Evolutionary conservation across 2,329 filamentous ascomycete species (phyloP).

Genomic region (Diaporthe vexans): DNA sequence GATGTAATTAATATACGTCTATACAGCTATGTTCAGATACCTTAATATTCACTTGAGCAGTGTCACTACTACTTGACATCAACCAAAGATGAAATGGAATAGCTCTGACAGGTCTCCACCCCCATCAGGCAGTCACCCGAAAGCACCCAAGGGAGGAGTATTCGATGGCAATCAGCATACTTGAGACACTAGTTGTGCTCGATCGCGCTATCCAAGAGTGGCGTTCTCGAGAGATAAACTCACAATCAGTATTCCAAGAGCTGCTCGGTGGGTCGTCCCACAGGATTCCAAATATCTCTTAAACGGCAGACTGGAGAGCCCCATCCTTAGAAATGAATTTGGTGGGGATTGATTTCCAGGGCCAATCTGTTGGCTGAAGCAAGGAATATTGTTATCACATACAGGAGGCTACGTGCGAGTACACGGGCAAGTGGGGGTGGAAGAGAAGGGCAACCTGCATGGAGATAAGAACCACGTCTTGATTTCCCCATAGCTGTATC

Average conservation of each 20-base stretch:
- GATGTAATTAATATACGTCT: background rate
- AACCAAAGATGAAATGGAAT: background rate
- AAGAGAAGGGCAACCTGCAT: background rate
- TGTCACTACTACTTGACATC: background rate
- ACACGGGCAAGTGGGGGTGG: slow-evolving; percentile 24
- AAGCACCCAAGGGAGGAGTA: background rate
- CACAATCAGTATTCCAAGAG: background rate
- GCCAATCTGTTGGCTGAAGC: background rate
- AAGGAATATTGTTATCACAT: background rate
- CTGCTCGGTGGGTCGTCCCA: background rate
- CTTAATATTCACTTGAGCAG: background rate
- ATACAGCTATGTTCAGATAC: background rate
- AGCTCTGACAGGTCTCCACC: background rate
- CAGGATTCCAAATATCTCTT: background rate
- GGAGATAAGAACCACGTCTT: background rate
- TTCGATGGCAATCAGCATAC: background rate
- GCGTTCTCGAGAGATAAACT: background rate
- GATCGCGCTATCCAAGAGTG: background rate
- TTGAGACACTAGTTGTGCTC: background rate
- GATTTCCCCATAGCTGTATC: background rate
- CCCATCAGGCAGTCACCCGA: background rate
- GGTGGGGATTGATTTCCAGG: background rate
- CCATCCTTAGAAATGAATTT: too few species aligned
- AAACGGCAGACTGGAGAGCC: too few species aligned
- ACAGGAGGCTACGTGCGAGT: background rate